A percentile compares a stretch with the other conserved stretches of the same genome.
These are phyloP conservation scores for Dentipellis fragilis DNA, from an alignment of 768 basidiomycete genomes.

Conservation along the genomic window DNA sequence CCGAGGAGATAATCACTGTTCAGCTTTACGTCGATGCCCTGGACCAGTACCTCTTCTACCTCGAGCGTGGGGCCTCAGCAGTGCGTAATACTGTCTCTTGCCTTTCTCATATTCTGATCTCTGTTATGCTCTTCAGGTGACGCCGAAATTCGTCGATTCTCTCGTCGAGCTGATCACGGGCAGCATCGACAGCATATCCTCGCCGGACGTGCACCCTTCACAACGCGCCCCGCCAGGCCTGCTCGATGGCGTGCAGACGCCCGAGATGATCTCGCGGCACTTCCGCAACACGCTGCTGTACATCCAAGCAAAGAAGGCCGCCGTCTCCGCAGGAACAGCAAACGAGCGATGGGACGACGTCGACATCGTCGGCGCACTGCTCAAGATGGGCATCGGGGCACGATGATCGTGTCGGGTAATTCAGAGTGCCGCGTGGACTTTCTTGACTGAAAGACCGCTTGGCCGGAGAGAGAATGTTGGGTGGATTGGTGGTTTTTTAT, in stretches of 20 bases:
- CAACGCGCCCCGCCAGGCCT: slow-evolving; percentile 82
- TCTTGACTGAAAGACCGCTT: too few species aligned
- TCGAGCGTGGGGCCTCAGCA: slow-evolving; percentile 86
- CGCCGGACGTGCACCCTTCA: slow-evolving; percentile 80
- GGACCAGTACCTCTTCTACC: slow-evolving; percentile 93
- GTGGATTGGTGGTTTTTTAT: background rate
- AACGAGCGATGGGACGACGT: slow-evolving; percentile 68
- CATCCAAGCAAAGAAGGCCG: slow-evolving; percentile 70
- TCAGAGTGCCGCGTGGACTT: too few species aligned
- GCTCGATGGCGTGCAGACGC: slow-evolving; percentile 85
- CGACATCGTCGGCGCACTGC: slow-evolving; percentile 75
- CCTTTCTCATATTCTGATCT: background rate
- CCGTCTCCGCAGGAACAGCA: slow-evolving; percentile 30
- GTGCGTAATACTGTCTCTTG: slow-evolving; percentile 37
- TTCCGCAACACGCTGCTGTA: slow-evolving; percentile 85
- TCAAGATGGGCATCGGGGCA: slow-evolving; percentile 65
- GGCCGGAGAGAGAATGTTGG: too few species aligned
- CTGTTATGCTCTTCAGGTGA: slow-evolving; percentile 43
- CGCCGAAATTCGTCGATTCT: slow-evolving; percentile 93
- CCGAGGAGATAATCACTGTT: slow-evolving; percentile 93
- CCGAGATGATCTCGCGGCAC: slow-evolving; percentile 89
- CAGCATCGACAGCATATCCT: slow-evolving; percentile 85
- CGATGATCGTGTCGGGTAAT: background rate
- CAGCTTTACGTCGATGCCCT: slow-evolving; percentile 95
- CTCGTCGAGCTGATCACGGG: slow-evolving; percentile 93